Conservation (phyloP, 495 filamentous ascomycete genomes). For the Penicillium simplicissimum region DNA sequence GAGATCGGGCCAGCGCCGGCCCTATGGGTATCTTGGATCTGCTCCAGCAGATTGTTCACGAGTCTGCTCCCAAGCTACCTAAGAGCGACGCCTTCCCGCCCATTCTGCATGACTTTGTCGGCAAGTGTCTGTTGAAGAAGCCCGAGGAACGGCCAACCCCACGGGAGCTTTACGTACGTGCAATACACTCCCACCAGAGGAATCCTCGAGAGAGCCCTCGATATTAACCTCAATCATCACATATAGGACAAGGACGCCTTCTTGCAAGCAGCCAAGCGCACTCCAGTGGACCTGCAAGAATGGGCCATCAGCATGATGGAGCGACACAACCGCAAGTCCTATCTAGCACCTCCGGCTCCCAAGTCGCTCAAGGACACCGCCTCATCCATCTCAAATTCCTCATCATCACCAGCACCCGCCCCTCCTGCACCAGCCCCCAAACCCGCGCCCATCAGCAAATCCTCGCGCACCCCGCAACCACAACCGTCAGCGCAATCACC, state of each 20-base stretch:
- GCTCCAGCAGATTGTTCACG: slow-evolving; percentile 95
- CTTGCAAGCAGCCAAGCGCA: slow-evolving; percentile 91
- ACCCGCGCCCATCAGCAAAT: slow-evolving; percentile 28
- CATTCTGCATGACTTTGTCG: slow-evolving; percentile 94
- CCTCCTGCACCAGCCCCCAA: slow-evolving; percentile 20
- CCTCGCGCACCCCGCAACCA: slow-evolving; percentile 54
- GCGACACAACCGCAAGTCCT: slow-evolving; percentile 85
- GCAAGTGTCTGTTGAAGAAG: slow-evolving; percentile 88
- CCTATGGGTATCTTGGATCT: slow-evolving; percentile 95
- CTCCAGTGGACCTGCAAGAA: slow-evolving; percentile 82
- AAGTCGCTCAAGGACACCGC: slow-evolving; percentile 44
- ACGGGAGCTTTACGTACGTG: slow-evolving; percentile 67
- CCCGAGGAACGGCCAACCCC: slow-evolving; percentile 88
- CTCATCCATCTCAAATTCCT: slow-evolving; percentile 13
- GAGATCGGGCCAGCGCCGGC: slow-evolving; percentile 64
- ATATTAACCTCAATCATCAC: slow-evolving; percentile 3
- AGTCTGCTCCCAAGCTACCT: slow-evolving; percentile 87
- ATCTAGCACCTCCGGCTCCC: slow-evolving; percentile 67
- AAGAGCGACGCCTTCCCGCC: slow-evolving; percentile 96
- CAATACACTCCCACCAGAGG: background rate
- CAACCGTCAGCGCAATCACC: slow-evolving; percentile 40
- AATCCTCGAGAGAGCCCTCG: background rate
- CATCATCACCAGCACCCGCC: slow-evolving; percentile 18
- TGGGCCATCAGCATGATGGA: slow-evolving; percentile 94
- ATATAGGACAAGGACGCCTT: slow-evolving; percentile 83